Evolutionary conservation across 495 filamentous ascomycete genomes (phyloP).

Genomic region (Trichocladium antarcticum): DNA sequence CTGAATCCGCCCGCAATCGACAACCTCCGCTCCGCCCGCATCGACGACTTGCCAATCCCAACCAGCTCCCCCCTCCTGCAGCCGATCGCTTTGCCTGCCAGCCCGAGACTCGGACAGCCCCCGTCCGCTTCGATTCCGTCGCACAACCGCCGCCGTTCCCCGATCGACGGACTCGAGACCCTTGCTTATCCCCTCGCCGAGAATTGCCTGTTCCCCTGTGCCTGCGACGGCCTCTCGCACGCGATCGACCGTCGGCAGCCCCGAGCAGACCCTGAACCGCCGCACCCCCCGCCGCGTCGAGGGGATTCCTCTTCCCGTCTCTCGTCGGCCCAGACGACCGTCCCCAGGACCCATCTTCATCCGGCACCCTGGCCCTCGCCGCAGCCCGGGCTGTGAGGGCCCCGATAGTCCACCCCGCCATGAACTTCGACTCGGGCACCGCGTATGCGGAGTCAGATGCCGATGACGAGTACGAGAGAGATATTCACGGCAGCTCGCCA

Average conservation of each 20-base stretch:
- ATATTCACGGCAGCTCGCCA: constrained; percentile 60
- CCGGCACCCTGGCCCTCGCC: constrained; percentile 12
- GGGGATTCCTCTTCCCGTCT: neutral
- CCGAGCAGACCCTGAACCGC: neutral
- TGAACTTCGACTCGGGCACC: constrained; percentile 49
- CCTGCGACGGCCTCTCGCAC: neutral
- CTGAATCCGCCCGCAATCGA: constrained; percentile 3
- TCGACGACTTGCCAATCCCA: constrained; percentile 9
- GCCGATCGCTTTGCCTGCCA: neutral
- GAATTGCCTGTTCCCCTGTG: neutral
- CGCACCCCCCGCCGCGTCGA: constrained; percentile 5
- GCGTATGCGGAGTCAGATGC: constrained; percentile 79
- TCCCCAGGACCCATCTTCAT: neutral
- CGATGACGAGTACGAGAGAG: constrained; percentile 89
- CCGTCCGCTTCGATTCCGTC: neutral
- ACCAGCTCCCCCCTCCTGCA: neutral
- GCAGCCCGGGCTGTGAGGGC: constrained; percentile 22
- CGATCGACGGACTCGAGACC: no score
- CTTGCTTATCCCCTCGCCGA: no score
- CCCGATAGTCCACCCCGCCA: constrained; percentile 20
- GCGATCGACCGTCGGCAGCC: neutral
- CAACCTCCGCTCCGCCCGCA: constrained; percentile 9
- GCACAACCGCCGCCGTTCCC: neutral
- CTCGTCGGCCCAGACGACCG: neutral
- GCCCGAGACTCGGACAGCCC: neutral